Evolutionary conservation across 805 yeast species (phyloP).

Genomic region (Helenozyma rhizophorensis): DNA sequence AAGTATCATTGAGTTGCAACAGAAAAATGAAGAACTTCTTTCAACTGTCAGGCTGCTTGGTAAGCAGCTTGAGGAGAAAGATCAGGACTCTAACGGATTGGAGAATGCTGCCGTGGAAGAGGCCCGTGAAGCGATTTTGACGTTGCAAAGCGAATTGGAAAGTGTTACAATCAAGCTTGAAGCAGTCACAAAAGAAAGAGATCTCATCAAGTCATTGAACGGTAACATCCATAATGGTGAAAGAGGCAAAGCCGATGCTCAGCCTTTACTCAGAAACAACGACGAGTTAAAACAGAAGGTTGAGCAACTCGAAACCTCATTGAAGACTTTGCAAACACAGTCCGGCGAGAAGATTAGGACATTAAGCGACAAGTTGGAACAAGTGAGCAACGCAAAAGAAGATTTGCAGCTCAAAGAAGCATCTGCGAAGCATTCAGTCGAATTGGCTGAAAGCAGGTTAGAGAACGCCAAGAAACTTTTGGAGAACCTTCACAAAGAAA

Average conservation of each 20-base stretch:
- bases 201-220: constrained; percentile 45
- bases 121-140: constrained; percentile 64
- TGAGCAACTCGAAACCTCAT: constrained; percentile 34
- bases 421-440: constrained; percentile 49
- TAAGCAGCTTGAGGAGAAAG: constrained; percentile 62
- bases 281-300: constrained; percentile 31
- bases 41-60: constrained; percentile 69
- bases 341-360: constrained; percentile 40
- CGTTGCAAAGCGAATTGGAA: constrained; percentile 56
- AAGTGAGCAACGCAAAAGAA: constrained; percentile 25
- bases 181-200: constrained; percentile 62
- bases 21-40: constrained; percentile 70
- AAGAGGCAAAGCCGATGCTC: constrained; percentile 13
- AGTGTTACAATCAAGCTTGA: constrained; percentile 48
- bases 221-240: constrained; percentile 3
- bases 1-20: constrained; percentile 62
- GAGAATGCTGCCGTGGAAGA: constrained; percentile 52
- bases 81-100: constrained; percentile 36
- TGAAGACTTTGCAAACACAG: constrained; percentile 32
- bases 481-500: constrained; percentile 26
- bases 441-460: constrained; percentile 51
- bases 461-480: constrained; percentile 34
- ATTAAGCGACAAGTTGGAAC: constrained; percentile 38
- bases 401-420: constrained; percentile 48
- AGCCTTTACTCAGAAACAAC: constrained; percentile 23